These are phyloP conservation scores for Vitrella brassicaformis DNA, from an alignment of 73 alveolate species.

Conservation along the genomic window DNA sequence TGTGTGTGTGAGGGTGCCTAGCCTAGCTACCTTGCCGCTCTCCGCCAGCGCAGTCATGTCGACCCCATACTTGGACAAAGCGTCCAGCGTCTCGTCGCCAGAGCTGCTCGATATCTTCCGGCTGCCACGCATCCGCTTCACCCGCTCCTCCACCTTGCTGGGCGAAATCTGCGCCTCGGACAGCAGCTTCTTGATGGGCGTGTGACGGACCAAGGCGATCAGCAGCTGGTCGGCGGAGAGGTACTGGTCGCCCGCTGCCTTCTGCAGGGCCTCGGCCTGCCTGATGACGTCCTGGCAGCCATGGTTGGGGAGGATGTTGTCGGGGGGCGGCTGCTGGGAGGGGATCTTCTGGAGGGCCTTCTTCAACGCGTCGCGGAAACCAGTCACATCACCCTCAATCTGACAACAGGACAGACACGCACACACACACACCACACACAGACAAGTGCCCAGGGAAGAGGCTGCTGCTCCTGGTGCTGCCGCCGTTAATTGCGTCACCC, in stretches of 20 bases:
- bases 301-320: constrained; percentile 16
- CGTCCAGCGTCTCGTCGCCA: constrained; percentile 23
- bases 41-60: constrained; percentile 32
- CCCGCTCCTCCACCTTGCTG: constrained; percentile 12
- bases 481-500: too few relatives aligned
- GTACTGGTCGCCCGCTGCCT: constrained; percentile 3
- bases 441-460: too few relatives aligned
- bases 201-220: constrained; percentile 16
- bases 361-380: too few relatives aligned
- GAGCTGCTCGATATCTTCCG: constrained; percentile 12
- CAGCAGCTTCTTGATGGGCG: constrained; percentile 9
- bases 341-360: neutral
- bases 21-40: neutral
- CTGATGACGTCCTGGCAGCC: constrained; percentile 5
- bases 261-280: constrained; percentile 10
- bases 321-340: neutral
- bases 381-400: too few relatives aligned
- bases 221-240: constrained; percentile 10
- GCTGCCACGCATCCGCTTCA: constrained; percentile 7
- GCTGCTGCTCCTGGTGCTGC: too few relatives aligned
- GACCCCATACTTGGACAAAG: constrained; percentile 19
- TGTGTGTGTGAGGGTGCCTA: neutral
- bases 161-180: constrained; percentile 6
- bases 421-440: too few relatives aligned
- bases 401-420: too few relatives aligned